phyloP scores from a whole-genome alignment of 2,329 filamentous ascomycete genomes.

The Parafenestella ontariensis region DNA sequence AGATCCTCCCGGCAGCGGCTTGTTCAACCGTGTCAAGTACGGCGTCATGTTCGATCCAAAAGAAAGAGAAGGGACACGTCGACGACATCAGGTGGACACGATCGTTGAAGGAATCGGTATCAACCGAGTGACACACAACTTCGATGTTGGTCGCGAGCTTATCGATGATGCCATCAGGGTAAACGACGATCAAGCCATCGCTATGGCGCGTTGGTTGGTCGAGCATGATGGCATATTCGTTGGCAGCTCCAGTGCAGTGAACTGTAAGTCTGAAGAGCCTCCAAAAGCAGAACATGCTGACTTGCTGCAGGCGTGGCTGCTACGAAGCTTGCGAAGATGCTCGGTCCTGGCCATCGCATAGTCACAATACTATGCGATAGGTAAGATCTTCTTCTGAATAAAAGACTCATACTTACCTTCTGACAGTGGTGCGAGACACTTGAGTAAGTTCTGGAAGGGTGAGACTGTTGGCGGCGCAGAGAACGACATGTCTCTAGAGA shows the following conservation, averaged over 20 bases:
- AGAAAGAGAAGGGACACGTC: constrained; percentile 87
- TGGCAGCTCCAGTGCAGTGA: constrained; percentile 95
- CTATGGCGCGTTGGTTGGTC: constrained; percentile 96
- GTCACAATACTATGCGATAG: constrained; percentile 85
- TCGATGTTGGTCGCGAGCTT: constrained; percentile 83
- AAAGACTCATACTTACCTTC: constrained; percentile 14
- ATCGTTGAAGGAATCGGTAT: constrained; percentile 97
- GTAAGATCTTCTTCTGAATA: constrained; percentile 20
- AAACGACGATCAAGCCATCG: constrained; percentile 84
- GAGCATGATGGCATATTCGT: constrained; percentile 95
- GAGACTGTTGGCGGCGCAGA: constrained; percentile 65
- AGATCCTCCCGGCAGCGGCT: constrained; percentile 90
- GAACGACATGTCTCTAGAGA: constrained; percentile 61
- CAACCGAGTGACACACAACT: constrained; percentile 92
- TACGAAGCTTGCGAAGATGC: constrained; percentile 68
- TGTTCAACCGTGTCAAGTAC: constrained; percentile 90
- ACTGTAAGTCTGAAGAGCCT: constrained; percentile 65
- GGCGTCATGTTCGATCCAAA: constrained; percentile 94
- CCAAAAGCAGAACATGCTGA: constrained; percentile 18
- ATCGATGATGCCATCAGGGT: constrained; percentile 91
- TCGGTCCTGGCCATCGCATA: constrained; percentile 68
- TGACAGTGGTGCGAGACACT: constrained; percentile 70
- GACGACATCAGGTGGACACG: constrained; percentile 90
- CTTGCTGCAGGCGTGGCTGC: constrained; percentile 66
- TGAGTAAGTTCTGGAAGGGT: constrained; percentile 87